phyloP scores from a whole-genome alignment of 2,329 filamentous ascomycete genomes.

The Knufia petricola region DNA sequence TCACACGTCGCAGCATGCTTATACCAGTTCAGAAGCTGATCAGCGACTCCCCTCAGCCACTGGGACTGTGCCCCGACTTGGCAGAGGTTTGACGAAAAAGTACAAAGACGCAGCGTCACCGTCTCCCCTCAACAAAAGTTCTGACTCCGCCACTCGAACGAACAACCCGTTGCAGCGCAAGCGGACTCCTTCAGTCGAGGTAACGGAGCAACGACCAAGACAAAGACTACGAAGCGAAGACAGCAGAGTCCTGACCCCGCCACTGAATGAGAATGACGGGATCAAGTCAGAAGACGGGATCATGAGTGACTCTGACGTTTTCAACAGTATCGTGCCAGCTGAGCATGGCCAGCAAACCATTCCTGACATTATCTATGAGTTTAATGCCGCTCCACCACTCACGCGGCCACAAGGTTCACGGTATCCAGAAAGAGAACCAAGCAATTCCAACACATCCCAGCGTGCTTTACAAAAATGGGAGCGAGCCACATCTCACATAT shows the following conservation, averaged over 20 bases:
- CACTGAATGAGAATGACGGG: background rate
- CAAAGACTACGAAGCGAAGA: background rate
- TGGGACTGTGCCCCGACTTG: background rate
- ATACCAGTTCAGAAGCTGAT: background rate
- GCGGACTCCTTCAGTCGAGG: background rate
- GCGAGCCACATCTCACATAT: background rate
- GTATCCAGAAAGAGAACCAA: background rate
- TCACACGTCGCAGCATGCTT: background rate
- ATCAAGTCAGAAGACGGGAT: background rate
- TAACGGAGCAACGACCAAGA: background rate
- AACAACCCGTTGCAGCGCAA: background rate
- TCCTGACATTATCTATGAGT: background rate
- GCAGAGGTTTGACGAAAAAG: background rate
- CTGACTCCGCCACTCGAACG: background rate
- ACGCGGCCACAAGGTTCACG: background rate
- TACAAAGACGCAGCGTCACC: background rate
- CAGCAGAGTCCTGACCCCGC: background rate
- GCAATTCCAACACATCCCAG: background rate
- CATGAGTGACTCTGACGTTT: background rate
- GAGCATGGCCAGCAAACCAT: background rate
- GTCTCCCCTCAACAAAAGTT: background rate
- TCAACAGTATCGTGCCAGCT: background rate
- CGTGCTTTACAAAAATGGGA: background rate
- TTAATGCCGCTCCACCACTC: background rate
- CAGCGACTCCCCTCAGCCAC: background rate